These are phyloP conservation scores for Pseudofabraea citricarpa DNA, from an alignment of 2,329 filamentous ascomycete genomes.

Conservation along the genomic window DNA sequence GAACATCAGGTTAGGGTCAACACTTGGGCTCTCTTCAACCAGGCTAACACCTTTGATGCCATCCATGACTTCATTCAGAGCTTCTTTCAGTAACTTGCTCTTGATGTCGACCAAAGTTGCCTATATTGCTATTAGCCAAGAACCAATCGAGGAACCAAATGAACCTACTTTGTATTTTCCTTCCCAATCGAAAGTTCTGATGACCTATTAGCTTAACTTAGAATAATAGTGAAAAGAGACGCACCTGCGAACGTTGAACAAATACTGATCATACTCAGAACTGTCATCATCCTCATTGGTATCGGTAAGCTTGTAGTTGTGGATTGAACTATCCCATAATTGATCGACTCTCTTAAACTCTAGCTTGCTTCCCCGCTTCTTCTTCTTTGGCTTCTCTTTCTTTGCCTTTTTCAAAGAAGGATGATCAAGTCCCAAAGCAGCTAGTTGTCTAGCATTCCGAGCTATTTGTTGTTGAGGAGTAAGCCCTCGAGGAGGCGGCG, in stretches of 20 bases:
- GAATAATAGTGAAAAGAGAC: background rate
- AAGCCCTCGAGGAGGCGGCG: slow-evolving; percentile 10
- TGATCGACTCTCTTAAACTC: slow-evolving; percentile 68
- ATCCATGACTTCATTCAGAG: slow-evolving; percentile 66
- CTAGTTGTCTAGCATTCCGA: slow-evolving; percentile 17
- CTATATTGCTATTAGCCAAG: slow-evolving; percentile 14
- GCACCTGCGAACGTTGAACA: slow-evolving; percentile 67
- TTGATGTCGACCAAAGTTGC: slow-evolving; percentile 76
- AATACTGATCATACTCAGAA: slow-evolving; percentile 70
- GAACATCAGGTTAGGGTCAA: slow-evolving; percentile 69
- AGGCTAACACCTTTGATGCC: slow-evolving; percentile 74
- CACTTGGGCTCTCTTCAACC: slow-evolving; percentile 71
- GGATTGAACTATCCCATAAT: slow-evolving; percentile 51
- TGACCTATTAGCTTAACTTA: background rate
- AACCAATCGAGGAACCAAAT: background rate
- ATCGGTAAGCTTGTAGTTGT: slow-evolving; percentile 65
- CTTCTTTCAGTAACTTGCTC: slow-evolving; percentile 71
- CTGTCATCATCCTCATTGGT: slow-evolving; percentile 57
- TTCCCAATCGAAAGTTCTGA: slow-evolving; percentile 77
- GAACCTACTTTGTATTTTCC: slow-evolving; percentile 61
- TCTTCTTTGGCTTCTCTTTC: slow-evolving; percentile 34
- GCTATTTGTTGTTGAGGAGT: slow-evolving; percentile 15
- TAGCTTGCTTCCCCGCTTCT: slow-evolving; percentile 44
- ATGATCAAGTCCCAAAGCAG: slow-evolving; percentile 19
- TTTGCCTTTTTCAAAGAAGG: slow-evolving; percentile 29